These are phyloP conservation scores for Diutina catenulata DNA, from an alignment of 1,139 yeast species.

Conservation along the genomic window DNA sequence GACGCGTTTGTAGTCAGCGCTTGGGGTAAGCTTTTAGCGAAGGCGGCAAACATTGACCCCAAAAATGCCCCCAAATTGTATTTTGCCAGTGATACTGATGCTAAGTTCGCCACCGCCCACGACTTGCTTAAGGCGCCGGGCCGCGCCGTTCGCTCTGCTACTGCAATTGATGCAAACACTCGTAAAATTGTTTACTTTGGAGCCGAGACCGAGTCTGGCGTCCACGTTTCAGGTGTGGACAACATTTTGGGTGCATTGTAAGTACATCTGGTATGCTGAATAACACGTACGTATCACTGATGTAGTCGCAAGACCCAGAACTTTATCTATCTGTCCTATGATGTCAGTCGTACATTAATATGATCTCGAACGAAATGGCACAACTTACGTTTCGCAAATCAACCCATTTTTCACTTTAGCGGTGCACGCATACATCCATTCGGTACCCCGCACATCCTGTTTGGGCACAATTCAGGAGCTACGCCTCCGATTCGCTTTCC, in stretches of 20 bases:
- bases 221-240: conserved; percentile 8
- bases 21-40: conserved; percentile 67
- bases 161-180: conserved; percentile 37
- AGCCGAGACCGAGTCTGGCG: conserved; percentile 10
- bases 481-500: too few species aligned
- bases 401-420: too few species aligned
- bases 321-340: too few species aligned
- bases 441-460: too few species aligned
- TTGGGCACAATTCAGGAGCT: too few species aligned
- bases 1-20: conserved; percentile 75
- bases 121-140: conserved; percentile 32
- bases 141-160: conserved; percentile 57
- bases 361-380: too few species aligned
- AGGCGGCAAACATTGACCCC: conserved; percentile 29
- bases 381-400: too few species aligned
- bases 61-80: conserved; percentile 23
- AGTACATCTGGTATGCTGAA: too few species aligned
- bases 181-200: conserved; percentile 14
- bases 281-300: too few species aligned
- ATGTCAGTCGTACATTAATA: too few species aligned
- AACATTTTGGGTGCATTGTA: neutral
- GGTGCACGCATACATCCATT: too few species aligned
- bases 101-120: conserved; percentile 13
- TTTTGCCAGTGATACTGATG: conserved; percentile 38
- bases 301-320: too few species aligned